Evolutionary conservation across 768 basidiomycete genomes (phyloP).

Genomic region (Hydnomerulius pinastri): DNA sequence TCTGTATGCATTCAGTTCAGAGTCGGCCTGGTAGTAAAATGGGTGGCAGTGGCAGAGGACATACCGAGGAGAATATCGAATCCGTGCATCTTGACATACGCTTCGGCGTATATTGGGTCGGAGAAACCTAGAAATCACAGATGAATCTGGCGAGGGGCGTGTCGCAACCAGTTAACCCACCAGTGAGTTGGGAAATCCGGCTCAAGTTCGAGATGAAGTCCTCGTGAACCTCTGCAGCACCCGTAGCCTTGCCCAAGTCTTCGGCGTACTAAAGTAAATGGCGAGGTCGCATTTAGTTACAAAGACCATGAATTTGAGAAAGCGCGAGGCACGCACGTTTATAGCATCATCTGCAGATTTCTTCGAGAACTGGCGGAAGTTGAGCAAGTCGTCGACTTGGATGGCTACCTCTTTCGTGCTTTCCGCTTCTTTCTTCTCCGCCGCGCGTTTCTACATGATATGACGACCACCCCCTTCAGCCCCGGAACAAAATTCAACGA

Average conservation of each 20-base stretch:
- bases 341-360: constrained; percentile 81
- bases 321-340: constrained; percentile 47
- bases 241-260: constrained; percentile 89
- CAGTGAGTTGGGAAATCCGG: constrained; percentile 91
- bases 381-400: constrained; percentile 91
- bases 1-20: constrained; percentile 47
- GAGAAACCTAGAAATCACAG: constrained; percentile 71
- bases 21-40: background rate
- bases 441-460: constrained; percentile 71
- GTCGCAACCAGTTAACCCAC: constrained; percentile 38
- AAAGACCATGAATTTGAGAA: background rate
- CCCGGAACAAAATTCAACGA: background rate
- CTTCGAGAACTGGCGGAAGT: constrained; percentile 94
- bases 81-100: constrained; percentile 95
- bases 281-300: background rate
- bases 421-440: constrained; percentile 88
- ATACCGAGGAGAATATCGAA: constrained; percentile 93
- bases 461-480: too few species aligned
- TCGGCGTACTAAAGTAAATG: constrained; percentile 92
- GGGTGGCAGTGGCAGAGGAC: constrained; percentile 14
- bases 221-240: constrained; percentile 77
- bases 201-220: constrained; percentile 95
- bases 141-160: background rate
- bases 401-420: constrained; percentile 62
- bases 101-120: constrained; percentile 97